phyloP scores from a whole-genome alignment of 1,284 basidiomycete species.

The Cryptococcus floricola region DNA sequence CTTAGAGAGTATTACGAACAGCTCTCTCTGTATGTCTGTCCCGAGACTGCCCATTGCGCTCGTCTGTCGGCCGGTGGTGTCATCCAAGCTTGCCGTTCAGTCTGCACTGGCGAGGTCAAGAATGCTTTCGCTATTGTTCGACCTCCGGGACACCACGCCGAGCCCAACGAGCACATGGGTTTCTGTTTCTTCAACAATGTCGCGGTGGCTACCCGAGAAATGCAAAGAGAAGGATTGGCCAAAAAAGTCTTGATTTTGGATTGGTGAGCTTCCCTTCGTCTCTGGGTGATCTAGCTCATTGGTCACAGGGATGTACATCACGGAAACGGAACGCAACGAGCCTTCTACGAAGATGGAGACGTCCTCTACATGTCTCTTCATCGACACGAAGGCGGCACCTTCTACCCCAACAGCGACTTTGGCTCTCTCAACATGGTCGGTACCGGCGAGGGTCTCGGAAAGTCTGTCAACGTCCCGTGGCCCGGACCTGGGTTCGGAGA shows the following conservation, averaged over 20 bases:
- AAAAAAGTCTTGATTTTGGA: conserved; percentile 88
- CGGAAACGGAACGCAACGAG: conserved; percentile 94
- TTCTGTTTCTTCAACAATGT: conserved; percentile 99
- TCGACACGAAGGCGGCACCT: conserved; percentile 83
- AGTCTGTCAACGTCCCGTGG: conserved; percentile 97
- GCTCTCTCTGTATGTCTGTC: conserved; percentile 87
- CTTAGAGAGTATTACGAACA: conserved; percentile 78
- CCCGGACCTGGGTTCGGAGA: conserved; percentile 83
- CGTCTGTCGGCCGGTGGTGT: conserved; percentile 89
- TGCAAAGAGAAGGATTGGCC: conserved; percentile 63
- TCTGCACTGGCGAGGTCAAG: conserved; percentile 73
- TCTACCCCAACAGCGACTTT: conserved; percentile 89
- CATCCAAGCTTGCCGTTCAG: conserved; percentile 82
- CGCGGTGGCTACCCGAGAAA: conserved; percentile 80
- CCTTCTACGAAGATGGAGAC: conserved; percentile 84
- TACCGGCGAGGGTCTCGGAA: conserved; percentile 74
- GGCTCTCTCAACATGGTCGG: conserved; percentile 83
- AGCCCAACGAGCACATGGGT: conserved; percentile 96
- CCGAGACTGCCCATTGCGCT: conserved; percentile 77
- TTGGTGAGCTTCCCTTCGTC: conserved; percentile 62
- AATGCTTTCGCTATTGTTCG: conserved; percentile 94
- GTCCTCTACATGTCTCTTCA: conserved; percentile 97
- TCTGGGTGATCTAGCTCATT: conserved; percentile 1
- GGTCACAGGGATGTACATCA: conserved; percentile 88
- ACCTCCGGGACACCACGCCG: conserved; percentile 97